Evolutionary conservation across 2,329 filamentous ascomycete species (phyloP), one percentile per base, ranked within the genome.

Genomic region (Furcasterigmium sp.): DNA sequence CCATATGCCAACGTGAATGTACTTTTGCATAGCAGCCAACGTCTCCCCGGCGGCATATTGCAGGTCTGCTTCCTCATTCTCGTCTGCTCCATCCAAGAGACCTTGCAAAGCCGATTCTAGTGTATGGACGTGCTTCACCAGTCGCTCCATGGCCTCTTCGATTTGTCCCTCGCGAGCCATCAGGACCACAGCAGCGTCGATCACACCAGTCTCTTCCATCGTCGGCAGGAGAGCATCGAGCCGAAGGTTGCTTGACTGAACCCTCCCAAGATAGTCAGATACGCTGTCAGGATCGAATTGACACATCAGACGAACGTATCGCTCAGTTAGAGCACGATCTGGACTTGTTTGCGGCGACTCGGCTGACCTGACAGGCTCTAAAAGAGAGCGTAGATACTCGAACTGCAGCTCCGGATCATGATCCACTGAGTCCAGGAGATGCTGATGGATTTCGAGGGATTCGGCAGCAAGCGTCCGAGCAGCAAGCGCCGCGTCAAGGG

Each of bases 1-100:
- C 93, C 93, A 98, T 40, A 95, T 91, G 13, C 94, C 93, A 2
- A 98, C 88, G 50, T 90, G 84, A 2, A 85, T 82, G 63, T 95
- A 97, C 60, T 95, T 96, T 48, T 94, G 84, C 15, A 98, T 68
- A 1, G 85, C 82, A 45, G 81, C 78, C 4, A 95, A 72, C 2
- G 95, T 72, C 44, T 91, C 85, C 44, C 85, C 78, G 1, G 85
- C 80, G 0, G 85, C 78, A 49, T 84, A 79, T 46, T 82, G 77
- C 3, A 83, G 49, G 25, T 68, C 58, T 2, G 69, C 63, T 44
- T 84, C 76, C 2, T 73, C 72, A 21, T 76, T 75, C 1, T 81
- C 73, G 5, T 70, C 66, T 0, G 73, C 72, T 11, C 78, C 80
- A n/a, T 74, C 69, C 3, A 96, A 65, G 5, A 96, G 69, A 4